Evolutionary conservation across 257 asterid species (phyloP).

Genomic region (Lithospermum erythrorhizon): DNA sequence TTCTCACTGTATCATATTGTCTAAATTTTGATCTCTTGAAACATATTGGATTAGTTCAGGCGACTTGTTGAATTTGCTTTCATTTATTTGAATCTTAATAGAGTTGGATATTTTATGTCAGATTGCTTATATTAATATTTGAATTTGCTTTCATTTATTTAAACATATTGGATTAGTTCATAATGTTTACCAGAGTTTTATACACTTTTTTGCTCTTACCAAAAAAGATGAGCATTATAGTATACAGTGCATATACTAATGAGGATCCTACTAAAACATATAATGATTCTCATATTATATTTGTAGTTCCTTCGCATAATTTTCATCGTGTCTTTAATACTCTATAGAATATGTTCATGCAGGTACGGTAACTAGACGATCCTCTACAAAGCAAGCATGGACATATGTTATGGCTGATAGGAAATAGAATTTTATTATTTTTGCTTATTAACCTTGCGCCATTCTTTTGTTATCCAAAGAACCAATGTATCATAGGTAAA

Average conservation of each 20-base stretch:
- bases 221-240: too few relatives aligned
- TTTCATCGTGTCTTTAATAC: too few relatives aligned
- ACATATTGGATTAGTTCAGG: neutral
- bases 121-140: too few relatives aligned
- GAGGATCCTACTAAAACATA: too few relatives aligned
- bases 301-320: too few relatives aligned
- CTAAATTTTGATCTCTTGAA: neutral
- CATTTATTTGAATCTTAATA: neutral
- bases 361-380: neutral
- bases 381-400: neutral
- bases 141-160: too few relatives aligned
- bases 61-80: neutral
- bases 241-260: neutral
- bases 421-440: neutral
- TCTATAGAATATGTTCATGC: neutral
- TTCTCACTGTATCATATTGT: constrained; percentile 6
- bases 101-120: neutral
- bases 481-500: neutral
- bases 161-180: too few relatives aligned
- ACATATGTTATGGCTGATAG: neutral
- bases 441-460: neutral
- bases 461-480: neutral
- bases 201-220: neutral
- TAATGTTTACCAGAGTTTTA: too few relatives aligned
- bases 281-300: too few relatives aligned